These are phyloP conservation scores for thale cress (Arabidopsis thaliana) DNA, from an alignment of 345 rosid genomes.

Conservation along the genomic window DNA sequence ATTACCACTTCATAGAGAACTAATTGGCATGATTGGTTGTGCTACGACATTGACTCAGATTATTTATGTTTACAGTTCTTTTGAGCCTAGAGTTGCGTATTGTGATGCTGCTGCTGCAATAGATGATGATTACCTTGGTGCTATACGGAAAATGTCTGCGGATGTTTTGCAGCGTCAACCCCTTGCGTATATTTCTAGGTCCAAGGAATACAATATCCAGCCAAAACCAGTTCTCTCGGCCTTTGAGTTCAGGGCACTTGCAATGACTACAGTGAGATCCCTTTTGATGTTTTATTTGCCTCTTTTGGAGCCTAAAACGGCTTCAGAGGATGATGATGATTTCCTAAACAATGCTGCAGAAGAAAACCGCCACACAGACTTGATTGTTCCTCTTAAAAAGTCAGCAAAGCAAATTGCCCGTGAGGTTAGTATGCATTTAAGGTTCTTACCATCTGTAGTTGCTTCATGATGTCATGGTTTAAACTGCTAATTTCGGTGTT, in stretches of 20 bases:
- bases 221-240: constrained; percentile 86
- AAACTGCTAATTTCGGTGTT: constrained; percentile 11
- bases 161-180: constrained; percentile 53
- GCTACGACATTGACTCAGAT: constrained; percentile 14
- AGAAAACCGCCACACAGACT: constrained; percentile 53
- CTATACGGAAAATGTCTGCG: constrained; percentile 51
- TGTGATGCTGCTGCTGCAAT: constrained; percentile 84
- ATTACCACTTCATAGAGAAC: neutral
- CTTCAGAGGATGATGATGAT: constrained; percentile 68
- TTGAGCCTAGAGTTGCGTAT: constrained; percentile 69
- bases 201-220: constrained; percentile 74
- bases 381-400: constrained; percentile 82
- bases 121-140: constrained; percentile 61
- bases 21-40: neutral
- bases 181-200: constrained; percentile 49
- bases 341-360: constrained; percentile 61
- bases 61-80: constrained; percentile 50
- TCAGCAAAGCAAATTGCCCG: constrained; percentile 87
- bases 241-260: constrained; percentile 74
- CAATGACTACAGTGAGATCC: constrained; percentile 85
- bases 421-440: constrained; percentile 60
- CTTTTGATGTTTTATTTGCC: constrained; percentile 88
- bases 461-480: constrained; percentile 24
- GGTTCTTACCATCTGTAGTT: constrained; percentile 1
- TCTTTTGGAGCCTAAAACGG: constrained; percentile 74